Evolutionary conservation across 73 alveolate species (phyloP).

Genomic region (Paramecium octaurelia): DNA sequence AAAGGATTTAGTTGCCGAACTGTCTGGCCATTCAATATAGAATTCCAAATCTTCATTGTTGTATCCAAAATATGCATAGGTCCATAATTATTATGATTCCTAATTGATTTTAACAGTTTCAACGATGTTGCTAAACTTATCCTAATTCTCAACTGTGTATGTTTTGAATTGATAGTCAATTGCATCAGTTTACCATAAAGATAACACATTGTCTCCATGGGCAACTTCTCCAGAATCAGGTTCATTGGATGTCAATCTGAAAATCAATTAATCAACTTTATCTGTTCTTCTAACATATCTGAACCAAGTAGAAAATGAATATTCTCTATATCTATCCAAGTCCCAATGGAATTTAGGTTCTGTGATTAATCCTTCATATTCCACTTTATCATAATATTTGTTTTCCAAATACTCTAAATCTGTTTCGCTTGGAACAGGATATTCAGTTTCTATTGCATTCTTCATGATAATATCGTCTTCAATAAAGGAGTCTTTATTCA

Average conservation of each 20-base stretch:
- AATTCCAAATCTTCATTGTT: neutral
- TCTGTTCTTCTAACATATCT: constrained; percentile 5
- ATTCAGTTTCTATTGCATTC: neutral
- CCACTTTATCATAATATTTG: neutral
- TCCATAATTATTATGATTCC: constrained; percentile 31
- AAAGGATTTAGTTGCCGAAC: neutral
- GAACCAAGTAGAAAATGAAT: neutral
- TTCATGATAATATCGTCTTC: neutral
- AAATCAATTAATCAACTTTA: neutral
- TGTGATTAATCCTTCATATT: neutral
- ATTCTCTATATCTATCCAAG: constrained; percentile 28
- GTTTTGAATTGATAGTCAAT: neutral
- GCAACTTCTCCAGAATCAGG: neutral
- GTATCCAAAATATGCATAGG: neutral
- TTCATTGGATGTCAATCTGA: constrained; percentile 36
- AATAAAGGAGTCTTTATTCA: neutral
- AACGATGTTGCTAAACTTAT: neutral
- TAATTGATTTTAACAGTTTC: neutral
- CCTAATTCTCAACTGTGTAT: neutral
- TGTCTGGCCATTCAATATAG: neutral
- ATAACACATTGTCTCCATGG: neutral
- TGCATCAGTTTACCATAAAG: neutral
- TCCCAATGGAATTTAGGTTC: neutral
- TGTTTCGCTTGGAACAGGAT: neutral
- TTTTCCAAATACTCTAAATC: neutral